phyloP scores from a whole-genome alignment of 2,329 filamentous ascomycete species.

The Conoideocrella luteorostrata region DNA sequence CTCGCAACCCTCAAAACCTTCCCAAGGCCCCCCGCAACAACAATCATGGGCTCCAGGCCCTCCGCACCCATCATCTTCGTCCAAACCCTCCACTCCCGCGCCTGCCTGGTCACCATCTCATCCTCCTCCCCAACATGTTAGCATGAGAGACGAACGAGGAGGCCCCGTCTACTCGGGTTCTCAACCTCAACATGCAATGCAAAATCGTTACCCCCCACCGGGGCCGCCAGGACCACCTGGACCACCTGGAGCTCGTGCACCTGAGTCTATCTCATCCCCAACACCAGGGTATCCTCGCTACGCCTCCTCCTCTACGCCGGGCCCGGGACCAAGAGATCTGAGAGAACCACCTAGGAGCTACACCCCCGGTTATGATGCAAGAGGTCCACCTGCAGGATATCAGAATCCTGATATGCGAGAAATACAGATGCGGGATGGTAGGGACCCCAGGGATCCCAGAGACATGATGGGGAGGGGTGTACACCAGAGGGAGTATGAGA shows the following conservation, averaged over 20 bases:
- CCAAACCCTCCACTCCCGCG: slow-evolving; percentile 28
- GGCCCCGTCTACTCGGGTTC: slow-evolving; percentile 26
- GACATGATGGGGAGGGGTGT: slow-evolving; percentile 36
- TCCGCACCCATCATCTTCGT: slow-evolving; percentile 21
- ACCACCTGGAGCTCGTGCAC: too few relatives aligned
- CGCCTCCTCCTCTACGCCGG: slow-evolving; percentile 34
- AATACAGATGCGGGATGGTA: slow-evolving; percentile 28
- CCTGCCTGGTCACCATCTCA: slow-evolving; percentile 26
- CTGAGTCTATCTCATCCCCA: slow-evolving; percentile 33
- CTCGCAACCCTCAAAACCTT: slow-evolving; percentile 23
- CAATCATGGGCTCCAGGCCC: slow-evolving; percentile 24
- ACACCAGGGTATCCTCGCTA: slow-evolving; percentile 38
- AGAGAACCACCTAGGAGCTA: slow-evolving; percentile 38
- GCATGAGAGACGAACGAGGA: slow-evolving; percentile 33
- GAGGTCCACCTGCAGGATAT: slow-evolving; percentile 33
- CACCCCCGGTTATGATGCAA: slow-evolving; percentile 39
- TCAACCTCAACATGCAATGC: slow-evolving; percentile 31
- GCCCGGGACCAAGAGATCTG: slow-evolving; percentile 34
- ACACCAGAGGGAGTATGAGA: slow-evolving; percentile 40
- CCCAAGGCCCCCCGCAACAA: slow-evolving; percentile 27
- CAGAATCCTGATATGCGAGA: slow-evolving; percentile 26
- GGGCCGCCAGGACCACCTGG: too few relatives aligned
- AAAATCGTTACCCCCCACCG: slow-evolving; percentile 31
- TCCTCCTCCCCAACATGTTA: slow-evolving; percentile 27
- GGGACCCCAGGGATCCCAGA: slow-evolving; percentile 22